A percentile compares a stretch with the other conserved stretches of the same genome.
Evolutionary conservation across 192 early-diverging fungal species (phyloP).

Genomic region (Coemansia sp.): DNA sequence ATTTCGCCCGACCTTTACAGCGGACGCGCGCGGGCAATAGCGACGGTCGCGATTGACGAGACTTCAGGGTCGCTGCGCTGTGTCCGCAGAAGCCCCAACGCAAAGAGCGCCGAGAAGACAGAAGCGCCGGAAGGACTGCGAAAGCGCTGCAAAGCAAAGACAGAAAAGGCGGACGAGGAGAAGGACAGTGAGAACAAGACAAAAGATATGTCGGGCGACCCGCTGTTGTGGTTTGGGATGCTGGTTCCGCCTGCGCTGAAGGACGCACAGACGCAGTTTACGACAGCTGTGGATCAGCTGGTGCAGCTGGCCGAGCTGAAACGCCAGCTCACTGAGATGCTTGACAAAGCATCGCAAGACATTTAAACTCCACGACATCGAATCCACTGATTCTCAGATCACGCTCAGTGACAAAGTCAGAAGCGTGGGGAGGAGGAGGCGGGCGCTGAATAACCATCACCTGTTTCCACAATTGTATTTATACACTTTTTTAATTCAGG

Average conservation of each 20-base stretch:
- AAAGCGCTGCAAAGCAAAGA: neutral
- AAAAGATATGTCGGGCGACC: slow-evolving; percentile 12
- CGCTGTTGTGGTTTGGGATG: slow-evolving; percentile 52
- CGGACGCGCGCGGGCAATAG: slow-evolving; percentile 27
- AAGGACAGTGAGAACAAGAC: neutral
- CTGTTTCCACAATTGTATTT: neutral
- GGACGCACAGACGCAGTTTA: slow-evolving; percentile 42
- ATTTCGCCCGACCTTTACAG: slow-evolving; percentile 45
- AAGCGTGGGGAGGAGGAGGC: too few relatives aligned
- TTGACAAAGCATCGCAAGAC: neutral
- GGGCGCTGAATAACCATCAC: too few relatives aligned
- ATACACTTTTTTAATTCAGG: neutral
- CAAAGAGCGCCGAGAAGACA: neutral
- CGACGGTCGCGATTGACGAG: slow-evolving; percentile 18
- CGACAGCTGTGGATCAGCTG: slow-evolving; percentile 18
- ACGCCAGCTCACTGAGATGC: neutral
- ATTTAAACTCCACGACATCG: too few relatives aligned
- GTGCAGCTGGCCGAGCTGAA: slow-evolving; percentile 33
- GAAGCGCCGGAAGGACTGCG: neutral
- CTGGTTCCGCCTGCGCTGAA: slow-evolving; percentile 46
- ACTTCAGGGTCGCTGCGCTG: neutral
- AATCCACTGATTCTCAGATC: neutral
- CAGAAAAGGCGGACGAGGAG: neutral
- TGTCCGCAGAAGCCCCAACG: neutral
- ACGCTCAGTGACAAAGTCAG: too few relatives aligned